Evolutionary conservation across 345 rosid genomes (phyloP).

Genomic region (Murraya paniculata): DNA sequence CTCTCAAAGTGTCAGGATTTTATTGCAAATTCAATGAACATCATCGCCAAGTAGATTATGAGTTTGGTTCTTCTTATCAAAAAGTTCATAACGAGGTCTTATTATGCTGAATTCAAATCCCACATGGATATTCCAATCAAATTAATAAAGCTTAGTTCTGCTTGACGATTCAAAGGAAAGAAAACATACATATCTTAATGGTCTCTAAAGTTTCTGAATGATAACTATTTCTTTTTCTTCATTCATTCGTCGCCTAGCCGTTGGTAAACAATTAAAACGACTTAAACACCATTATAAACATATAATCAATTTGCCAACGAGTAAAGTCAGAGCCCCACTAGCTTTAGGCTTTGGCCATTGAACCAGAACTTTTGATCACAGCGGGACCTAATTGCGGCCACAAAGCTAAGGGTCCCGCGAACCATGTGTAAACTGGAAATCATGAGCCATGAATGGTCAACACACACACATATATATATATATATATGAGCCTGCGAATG

Average conservation of each 20-base stretch:
- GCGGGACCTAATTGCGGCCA: background rate
- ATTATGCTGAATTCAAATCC: no score
- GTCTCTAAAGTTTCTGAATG: no score
- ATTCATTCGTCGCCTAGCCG: background rate
- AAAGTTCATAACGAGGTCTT: no score
- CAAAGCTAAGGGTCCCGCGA: background rate
- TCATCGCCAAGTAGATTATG: no score
- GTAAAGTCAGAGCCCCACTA: background rate
- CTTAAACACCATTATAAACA: background rate
- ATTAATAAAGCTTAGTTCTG: no score
- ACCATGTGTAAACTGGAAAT: background rate
- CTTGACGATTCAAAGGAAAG: no score
- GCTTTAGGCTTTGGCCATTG: background rate
- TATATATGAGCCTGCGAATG: background rate
- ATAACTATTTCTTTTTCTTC: background rate
- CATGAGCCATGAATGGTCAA: slow-evolving; percentile 8
- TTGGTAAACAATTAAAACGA: background rate
- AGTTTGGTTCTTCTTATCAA: no score
- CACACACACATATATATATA: no score
- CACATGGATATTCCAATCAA: no score
- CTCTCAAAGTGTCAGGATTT: no score
- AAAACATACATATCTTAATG: no score
- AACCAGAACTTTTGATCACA: background rate
- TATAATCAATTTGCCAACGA: background rate
- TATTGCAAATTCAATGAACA: no score